Evolutionary conservation across 208 protist genomes (phyloP).

Genomic region (Angomonas desouzai): DNA sequence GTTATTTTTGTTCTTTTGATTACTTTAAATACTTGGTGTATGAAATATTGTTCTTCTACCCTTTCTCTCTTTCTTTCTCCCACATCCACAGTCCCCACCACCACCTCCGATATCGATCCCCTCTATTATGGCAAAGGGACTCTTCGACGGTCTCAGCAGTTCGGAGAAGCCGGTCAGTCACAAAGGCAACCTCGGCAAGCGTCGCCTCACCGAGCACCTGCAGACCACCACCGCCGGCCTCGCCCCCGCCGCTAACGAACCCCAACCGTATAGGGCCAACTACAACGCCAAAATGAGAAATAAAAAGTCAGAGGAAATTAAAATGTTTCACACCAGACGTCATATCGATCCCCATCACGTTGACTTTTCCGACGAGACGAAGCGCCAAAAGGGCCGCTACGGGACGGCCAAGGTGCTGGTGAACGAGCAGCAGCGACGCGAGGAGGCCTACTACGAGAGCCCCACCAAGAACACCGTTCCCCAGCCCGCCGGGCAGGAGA

Average conservation of each 20-base stretch:
- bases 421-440: slow-evolving; percentile 23
- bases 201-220: slow-evolving; percentile 18
- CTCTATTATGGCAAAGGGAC: not conserved
- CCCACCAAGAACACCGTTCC: slow-evolving; percentile 16
- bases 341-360: slow-evolving; percentile 59
- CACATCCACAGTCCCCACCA: too few relatives aligned
- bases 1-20: too few relatives aligned
- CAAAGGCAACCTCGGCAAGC: slow-evolving; percentile 13
- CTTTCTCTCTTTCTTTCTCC: too few relatives aligned
- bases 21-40: too few relatives aligned
- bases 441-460: slow-evolving; percentile 26
- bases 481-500: slow-evolving; percentile 25
- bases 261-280: slow-evolving; percentile 7
- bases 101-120: too few relatives aligned
- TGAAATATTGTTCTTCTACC: too few relatives aligned
- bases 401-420: slow-evolving; percentile 34
- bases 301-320: slow-evolving; percentile 5
- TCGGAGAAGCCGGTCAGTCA: slow-evolving; percentile 12
- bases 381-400: slow-evolving; percentile 55
- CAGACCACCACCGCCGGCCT: slow-evolving; percentile 22
- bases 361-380: slow-evolving; percentile 58
- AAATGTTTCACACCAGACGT: slow-evolving; percentile 17
- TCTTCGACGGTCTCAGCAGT: slow-evolving; percentile 14
- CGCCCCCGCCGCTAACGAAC: slow-evolving; percentile 18
- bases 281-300: slow-evolving; percentile 10